A percentile compares a stretch with the other conserved stretches of the same genome.
These are phyloP conservation scores for Cairneyella variabilis DNA, from an alignment of 495 filamentous ascomycete species.

Conservation along the genomic window DNA sequence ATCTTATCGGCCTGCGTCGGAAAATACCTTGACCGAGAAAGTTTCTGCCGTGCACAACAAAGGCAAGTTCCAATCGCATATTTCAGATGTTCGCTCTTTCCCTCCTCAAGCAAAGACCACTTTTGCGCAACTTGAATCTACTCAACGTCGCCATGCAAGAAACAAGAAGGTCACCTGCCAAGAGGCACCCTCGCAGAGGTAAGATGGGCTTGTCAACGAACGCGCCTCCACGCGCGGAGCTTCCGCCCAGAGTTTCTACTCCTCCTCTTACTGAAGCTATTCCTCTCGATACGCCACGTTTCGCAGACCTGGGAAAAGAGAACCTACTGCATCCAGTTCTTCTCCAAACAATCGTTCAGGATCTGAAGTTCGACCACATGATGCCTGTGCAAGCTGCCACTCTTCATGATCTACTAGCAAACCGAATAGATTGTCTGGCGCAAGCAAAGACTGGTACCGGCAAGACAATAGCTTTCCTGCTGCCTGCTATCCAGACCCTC, in stretches of 20 bases:
- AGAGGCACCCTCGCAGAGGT: slow-evolving; percentile 14
- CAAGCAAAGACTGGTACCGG: slow-evolving; percentile 70
- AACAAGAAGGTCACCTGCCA: slow-evolving; percentile 11
- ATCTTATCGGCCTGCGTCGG: slow-evolving; percentile 2
- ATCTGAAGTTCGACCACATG: slow-evolving; percentile 42
- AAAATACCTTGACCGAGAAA: neutral
- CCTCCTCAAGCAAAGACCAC: slow-evolving; percentile 6
- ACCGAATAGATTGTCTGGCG: slow-evolving; percentile 37
- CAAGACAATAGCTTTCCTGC: slow-evolving; percentile 64
- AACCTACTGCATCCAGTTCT: slow-evolving; percentile 34
- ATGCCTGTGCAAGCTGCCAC: slow-evolving; percentile 42
- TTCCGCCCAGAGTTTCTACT: slow-evolving; percentile 18
- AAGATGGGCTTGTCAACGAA: slow-evolving; percentile 18
- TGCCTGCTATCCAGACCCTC: slow-evolving; percentile 62
- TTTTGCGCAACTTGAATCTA: slow-evolving; percentile 13
- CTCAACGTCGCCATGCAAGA: slow-evolving; percentile 19
- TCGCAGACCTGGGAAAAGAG: slow-evolving; percentile 31
- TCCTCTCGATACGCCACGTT: slow-evolving; percentile 30
- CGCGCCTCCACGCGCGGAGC: neutral
- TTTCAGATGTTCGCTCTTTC: slow-evolving; percentile 13
- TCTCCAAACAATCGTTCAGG: slow-evolving; percentile 34
- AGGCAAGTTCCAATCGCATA: neutral
- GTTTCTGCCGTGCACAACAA: slow-evolving; percentile 7
- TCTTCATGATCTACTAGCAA: slow-evolving; percentile 32
- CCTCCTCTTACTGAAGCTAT: slow-evolving; percentile 25